Evolutionary conservation across 371 early-diverging fungal genomes (phyloP), one percentile per base, ranked within the genome.

Genomic region (Apophysomyces ossiformis): DNA sequence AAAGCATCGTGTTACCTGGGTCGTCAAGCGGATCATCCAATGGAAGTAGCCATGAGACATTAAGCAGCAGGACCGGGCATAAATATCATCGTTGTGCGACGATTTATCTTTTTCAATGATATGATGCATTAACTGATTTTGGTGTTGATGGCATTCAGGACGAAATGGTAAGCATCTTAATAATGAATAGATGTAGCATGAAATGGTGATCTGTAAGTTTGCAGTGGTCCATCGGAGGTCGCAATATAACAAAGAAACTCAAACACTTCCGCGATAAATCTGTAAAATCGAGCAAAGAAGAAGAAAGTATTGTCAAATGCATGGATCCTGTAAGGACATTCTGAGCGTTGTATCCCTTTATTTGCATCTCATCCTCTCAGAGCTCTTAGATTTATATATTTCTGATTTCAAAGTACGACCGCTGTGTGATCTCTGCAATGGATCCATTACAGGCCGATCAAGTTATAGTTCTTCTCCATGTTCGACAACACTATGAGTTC

Each of bases 141-240:
- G n/a, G n/a, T n/a, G n/a, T 50, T 50, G 50, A 50, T 50, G 50
- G 50, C 21, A 18, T 50, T 18, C 50, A 50, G 50, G 50, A 50
- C 15, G 50, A 50, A 18, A 50, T 8, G 50, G 18, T 50, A 50
- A 5, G 50, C 50, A 50, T n/a, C 7, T 50, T 50, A 50, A 50
- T 50, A 21, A 50, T 18, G 18, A 50, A 18, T 18, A 50, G 50
- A 50, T 50, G 46, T 46, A 16, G 16, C 46, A 46, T 5, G 16
- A 46, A 46, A 46, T 7, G n/a, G n/a, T 46, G 46, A 46, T n/a
- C 9, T 46, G 12, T 46, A 7, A 5, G 46, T 46, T 46, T 46
- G 46, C 15, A 46, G 46, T 50, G 18, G 50, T 8, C 18, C 18
- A 50, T 18, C 18, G 50, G 50, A 50, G 50, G 46, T 46, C 46